These are phyloP conservation scores for Monilinia fructicola DNA, from an alignment of 2,329 filamentous ascomycete species.

Conservation along the genomic window DNA sequence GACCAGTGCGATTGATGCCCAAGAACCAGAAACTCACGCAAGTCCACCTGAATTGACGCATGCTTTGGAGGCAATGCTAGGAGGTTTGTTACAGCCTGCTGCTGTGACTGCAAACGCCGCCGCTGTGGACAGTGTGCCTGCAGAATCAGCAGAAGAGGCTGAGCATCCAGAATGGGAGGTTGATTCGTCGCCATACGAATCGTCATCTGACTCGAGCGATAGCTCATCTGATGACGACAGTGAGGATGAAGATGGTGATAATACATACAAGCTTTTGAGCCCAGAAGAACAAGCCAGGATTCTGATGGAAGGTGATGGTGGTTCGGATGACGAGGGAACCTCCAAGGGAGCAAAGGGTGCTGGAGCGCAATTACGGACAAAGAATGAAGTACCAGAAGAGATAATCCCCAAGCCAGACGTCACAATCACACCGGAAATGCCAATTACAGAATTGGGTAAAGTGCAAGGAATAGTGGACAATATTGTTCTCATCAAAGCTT, in stretches of 20 bases:
- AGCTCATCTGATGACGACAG: slow-evolving; percentile 54
- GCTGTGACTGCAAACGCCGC: neutral
- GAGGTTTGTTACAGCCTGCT: slow-evolving; percentile 30
- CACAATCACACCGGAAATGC: slow-evolving; percentile 72
- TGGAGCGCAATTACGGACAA: slow-evolving; percentile 64
- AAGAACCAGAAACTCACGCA: slow-evolving; percentile 5
- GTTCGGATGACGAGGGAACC: slow-evolving; percentile 72
- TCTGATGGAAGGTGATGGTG: slow-evolving; percentile 79
- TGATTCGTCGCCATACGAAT: slow-evolving; percentile 75
- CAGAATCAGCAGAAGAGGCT: slow-evolving; percentile 25
- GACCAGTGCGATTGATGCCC: neutral
- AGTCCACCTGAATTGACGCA: slow-evolving; percentile 33
- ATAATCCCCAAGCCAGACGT: slow-evolving; percentile 73
- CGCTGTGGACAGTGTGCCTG: neutral
- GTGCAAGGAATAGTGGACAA: slow-evolving; percentile 79
- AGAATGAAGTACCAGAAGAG: slow-evolving; percentile 73
- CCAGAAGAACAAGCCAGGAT: slow-evolving; percentile 81
- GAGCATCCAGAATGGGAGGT: slow-evolving; percentile 78
- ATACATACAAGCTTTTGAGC: slow-evolving; percentile 70
- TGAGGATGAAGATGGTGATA: slow-evolving; percentile 53
- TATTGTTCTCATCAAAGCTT: slow-evolving; percentile 74
- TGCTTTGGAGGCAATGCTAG: slow-evolving; percentile 38
- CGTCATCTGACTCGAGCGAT: slow-evolving; percentile 57
- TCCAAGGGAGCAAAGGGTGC: slow-evolving; percentile 45
- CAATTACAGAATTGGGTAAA: slow-evolving; percentile 71